Percentiles rank a stretch among this genome's conserved stretches.
These are phyloP conservation scores for Brassica juncea DNA, from an alignment of 345 rosid genomes.

Conservation along the genomic window DNA sequence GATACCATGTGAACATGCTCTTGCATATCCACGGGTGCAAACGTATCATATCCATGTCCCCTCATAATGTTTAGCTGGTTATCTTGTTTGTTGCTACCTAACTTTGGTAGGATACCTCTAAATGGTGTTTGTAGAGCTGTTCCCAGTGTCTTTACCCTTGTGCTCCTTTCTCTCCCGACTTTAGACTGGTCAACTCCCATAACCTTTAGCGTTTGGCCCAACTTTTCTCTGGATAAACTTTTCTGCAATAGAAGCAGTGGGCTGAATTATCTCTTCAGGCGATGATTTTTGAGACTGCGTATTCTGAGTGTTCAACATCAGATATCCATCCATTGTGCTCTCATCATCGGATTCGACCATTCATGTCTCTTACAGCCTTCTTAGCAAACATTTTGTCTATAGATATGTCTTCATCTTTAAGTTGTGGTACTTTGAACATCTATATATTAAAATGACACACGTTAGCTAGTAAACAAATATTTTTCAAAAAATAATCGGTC, in stretches of 20 bases:
- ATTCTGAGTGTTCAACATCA: neutral
- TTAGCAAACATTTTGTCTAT: neutral
- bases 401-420: neutral
- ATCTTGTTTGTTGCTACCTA: neutral
- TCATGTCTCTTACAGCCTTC: neutral
- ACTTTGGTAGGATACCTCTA: neutral
- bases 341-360: neutral
- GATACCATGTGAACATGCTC: neutral
- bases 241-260: neutral
- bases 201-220: neutral
- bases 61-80: neutral
- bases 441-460: neutral
- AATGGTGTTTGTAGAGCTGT: neutral
- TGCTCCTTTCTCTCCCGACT: neutral
- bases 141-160: neutral
- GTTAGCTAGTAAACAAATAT: neutral
- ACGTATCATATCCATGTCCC: neutral
- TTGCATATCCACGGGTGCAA: neutral
- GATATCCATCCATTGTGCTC: neutral
- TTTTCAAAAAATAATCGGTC: neutral
- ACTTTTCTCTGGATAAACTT: neutral
- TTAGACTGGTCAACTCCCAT: neutral
- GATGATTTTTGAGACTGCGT: neutral
- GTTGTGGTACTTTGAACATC: neutral
- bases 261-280: neutral